Conservation (phyloP, 805 yeast species). For the Tetrapisispora nanseiensis region DNA sequence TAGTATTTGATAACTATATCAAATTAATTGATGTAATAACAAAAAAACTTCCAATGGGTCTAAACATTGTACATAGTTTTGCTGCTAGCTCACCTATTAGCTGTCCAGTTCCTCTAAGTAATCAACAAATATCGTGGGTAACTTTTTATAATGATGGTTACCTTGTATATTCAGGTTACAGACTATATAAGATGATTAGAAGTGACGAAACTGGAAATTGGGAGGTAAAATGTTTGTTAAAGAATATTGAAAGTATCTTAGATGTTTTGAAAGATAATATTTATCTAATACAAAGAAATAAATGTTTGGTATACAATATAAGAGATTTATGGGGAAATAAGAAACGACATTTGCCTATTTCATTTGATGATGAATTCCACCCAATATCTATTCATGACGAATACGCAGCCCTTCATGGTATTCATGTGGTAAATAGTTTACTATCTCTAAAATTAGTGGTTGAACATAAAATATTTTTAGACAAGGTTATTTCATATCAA, state of each 20-base stretch:
- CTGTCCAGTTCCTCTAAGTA: slow-evolving; percentile 4
- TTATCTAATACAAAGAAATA: slow-evolving; percentile 14
- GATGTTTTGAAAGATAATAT: slow-evolving; percentile 20
- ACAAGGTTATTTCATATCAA: slow-evolving; percentile 17
- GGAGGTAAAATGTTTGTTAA: slow-evolving; percentile 10
- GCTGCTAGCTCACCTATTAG: slow-evolving; percentile 14
- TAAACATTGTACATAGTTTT: slow-evolving; percentile 17
- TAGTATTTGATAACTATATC: slow-evolving; percentile 12
- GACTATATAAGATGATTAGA: slow-evolving; percentile 12
- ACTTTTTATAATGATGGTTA: slow-evolving; percentile 18
- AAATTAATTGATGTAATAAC: slow-evolving; percentile 24
- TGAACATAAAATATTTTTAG: slow-evolving; percentile 24
- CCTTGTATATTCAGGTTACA: slow-evolving; percentile 14
- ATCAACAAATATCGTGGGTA: slow-evolving; percentile 19
- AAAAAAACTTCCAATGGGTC: slow-evolving; percentile 15
- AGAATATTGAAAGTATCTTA: slow-evolving; percentile 22
- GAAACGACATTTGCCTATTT: slow-evolving; percentile 8
- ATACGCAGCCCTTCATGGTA: slow-evolving; percentile 23
- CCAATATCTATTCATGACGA: slow-evolving; percentile 23
- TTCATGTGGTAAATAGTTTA: slow-evolving; percentile 6
- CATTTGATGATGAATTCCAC: slow-evolving; percentile 21
- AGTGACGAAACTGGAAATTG: slow-evolving; percentile 8
- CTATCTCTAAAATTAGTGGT: slow-evolving; percentile 6
- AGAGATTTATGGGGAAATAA: slow-evolving; percentile 20
- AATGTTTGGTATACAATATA: slow-evolving; percentile 10